These are phyloP conservation scores for Candolleomyces efflorescens DNA, from an alignment of 768 basidiomycete genomes.

Conservation along the genomic window DNA sequence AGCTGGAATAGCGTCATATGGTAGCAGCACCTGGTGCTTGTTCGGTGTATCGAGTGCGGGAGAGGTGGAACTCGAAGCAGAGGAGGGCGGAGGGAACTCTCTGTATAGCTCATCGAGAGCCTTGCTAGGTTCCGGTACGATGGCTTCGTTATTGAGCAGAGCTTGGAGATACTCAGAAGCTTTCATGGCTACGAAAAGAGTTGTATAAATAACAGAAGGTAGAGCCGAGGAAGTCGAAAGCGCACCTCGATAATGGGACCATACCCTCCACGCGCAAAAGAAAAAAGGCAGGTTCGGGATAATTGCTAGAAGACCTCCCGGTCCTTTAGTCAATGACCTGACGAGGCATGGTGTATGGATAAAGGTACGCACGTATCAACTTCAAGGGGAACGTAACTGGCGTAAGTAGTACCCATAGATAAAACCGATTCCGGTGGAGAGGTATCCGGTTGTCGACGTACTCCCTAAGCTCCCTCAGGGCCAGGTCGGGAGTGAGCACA, in stretches of 20 bases:
- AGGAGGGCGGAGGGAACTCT: slow-evolving; percentile 10
- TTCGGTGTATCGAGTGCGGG: slow-evolving; percentile 2
- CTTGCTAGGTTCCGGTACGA: slow-evolving; percentile 51
- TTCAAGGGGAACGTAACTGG: slow-evolving; percentile 75
- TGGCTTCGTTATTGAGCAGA: slow-evolving; percentile 50
- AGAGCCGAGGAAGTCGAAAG: too few species aligned
- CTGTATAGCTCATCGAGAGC: slow-evolving; percentile 58
- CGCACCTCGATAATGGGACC: slow-evolving; percentile 78
- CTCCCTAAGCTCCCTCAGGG: slow-evolving; percentile 43
- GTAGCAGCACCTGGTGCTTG: slow-evolving; percentile 36
- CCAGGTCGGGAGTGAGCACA: slow-evolving; percentile 27
- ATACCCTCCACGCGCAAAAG: slow-evolving; percentile 81
- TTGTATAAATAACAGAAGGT: too few species aligned
- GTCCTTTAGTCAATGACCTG: too few species aligned
- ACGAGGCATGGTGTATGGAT: too few species aligned
- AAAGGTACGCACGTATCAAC: slow-evolving; percentile 59
- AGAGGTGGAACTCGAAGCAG: neutral
- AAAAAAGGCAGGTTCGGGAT: slow-evolving; percentile 85
- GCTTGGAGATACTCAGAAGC: slow-evolving; percentile 63
- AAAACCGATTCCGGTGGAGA: slow-evolving; percentile 64
- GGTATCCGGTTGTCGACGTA: slow-evolving; percentile 55
- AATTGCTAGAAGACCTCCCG: slow-evolving; percentile 60
- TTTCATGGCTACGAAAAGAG: slow-evolving; percentile 61
- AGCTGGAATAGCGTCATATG: slow-evolving; percentile 49
- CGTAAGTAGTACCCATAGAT: slow-evolving; percentile 57